Evolutionary conservation across 140 eudicot genomes (phyloP).

Genomic region (Erigeron philadelphicus): DNA sequence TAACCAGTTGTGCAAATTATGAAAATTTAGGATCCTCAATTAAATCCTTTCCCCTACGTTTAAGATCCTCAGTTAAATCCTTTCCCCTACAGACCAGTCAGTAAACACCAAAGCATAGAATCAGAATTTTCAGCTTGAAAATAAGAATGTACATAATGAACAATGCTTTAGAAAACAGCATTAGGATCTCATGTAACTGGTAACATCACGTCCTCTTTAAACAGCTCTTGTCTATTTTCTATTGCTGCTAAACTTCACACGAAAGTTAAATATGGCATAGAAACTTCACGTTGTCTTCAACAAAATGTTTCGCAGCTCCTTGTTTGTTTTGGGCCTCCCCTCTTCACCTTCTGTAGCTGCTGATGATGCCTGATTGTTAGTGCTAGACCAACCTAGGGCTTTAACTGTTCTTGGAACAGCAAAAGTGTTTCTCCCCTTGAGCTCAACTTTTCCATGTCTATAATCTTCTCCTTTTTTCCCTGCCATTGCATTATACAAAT

Average conservation of each 20-base stretch:
- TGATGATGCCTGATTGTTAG: conserved; percentile 28
- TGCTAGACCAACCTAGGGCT: conserved; percentile 50
- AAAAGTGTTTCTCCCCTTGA: conserved; percentile 74
- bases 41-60: no score
- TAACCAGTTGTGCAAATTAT: background rate
- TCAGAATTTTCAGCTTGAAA: background rate
- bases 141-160: background rate
- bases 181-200: no score
- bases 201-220: no score
- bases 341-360: conserved; percentile 39
- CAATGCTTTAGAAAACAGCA: background rate
- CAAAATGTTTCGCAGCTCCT: conserved; percentile 72
- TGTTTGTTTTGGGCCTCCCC: conserved; percentile 74
- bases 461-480: conserved; percentile 17
- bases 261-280: background rate
- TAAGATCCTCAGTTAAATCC: background rate
- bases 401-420: conserved; percentile 72
- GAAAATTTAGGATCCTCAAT: no score
- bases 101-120: background rate
- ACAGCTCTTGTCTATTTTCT: background rate
- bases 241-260: background rate
- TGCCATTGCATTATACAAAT: conserved; percentile 6
- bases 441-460: conserved; percentile 33
- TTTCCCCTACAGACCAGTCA: background rate
- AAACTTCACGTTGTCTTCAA: conserved; percentile 28